Base-by-base conservation (phyloP, 441 rosid genomes). In the Aleurites moluccanus region DNA sequence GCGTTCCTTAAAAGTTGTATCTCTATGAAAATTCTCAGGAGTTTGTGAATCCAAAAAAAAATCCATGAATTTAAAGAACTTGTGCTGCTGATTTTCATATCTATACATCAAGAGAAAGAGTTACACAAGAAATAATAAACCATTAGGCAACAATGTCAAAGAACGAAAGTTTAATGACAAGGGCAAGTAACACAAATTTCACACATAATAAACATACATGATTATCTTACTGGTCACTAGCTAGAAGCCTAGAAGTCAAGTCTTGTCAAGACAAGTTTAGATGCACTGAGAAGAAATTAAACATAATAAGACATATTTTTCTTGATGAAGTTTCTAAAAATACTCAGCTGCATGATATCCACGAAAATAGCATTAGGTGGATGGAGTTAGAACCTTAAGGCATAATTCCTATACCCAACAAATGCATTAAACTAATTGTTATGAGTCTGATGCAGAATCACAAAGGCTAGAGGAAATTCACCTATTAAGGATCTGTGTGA, bases 61-160 rank as follows among this genome's bases (percentile, higher is more conserved):
- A 78, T 91, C 96, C 94, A 92, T 83, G 73, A 95, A 86, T 75
- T 86, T 75, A 75, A 91, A 88, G 76, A 95, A 95, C 15, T 84
- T 86, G 86, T 91, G 91, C 10, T 91, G 89, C 84, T 95, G 93
- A 67, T 77, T 82, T 81, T 92, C 99, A 62, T 92, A 95, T 83
- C 99, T 95, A 57, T 40, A 16, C 56, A 42, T 9, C 8, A 20
- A 59, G 4, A 49, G 53, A 49, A 47, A 47, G 0, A 16, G 20
- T 47, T 47, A 16, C 20, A 47, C 16, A 47, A 13, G 14, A 47
- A 47, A 47, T 5, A 14, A 49, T 49, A 15, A 49, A 49, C 53
- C 52, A 47, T 47, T 14, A 11, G 6, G 3, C 3, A 2, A 13
- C 4, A 10, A 49, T 13, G 16, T 49, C 18, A 14, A 49, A 49